These are phyloP conservation scores for Filobasidium wieringae DNA, from an alignment of 768 basidiomycete genomes.

Conservation along the genomic window DNA sequence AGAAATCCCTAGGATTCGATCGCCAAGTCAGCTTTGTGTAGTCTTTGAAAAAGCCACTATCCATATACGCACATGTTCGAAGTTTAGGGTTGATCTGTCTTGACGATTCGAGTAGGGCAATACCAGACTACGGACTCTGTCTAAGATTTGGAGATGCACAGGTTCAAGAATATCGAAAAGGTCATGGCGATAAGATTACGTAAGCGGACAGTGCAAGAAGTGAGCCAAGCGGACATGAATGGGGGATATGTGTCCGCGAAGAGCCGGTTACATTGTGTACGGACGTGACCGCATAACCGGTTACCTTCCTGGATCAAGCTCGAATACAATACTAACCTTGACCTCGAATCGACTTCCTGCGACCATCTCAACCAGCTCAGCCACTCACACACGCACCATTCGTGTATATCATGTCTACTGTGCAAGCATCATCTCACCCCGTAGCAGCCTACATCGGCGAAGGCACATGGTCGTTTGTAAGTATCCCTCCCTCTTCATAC, in stretches of 20 bases:
- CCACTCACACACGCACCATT: neutral
- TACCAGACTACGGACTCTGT: no score
- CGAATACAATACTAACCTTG: neutral
- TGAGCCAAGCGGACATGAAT: no score
- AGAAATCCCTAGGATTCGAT: conserved; percentile 50
- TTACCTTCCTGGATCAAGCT: no score
- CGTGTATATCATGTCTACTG: no score
- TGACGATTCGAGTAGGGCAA: no score
- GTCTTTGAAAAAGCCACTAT: neutral
- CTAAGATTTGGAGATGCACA: no score
- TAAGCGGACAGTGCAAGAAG: neutral
- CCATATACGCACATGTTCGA: no score
- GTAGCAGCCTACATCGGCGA: conserved; percentile 66
- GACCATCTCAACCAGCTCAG: neutral
- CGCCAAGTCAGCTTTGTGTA: neutral
- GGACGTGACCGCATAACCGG: no score
- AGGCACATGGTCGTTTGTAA: conserved; percentile 76
- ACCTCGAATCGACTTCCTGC: neutral
- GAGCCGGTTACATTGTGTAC: no score
- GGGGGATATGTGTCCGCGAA: no score
- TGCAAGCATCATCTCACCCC: conserved; percentile 46
- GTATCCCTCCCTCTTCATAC: conserved; percentile 22
- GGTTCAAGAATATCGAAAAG: neutral
- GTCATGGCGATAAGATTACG: neutral
- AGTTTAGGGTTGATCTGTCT: no score